Percentiles rank a stretch among this genome's conserved stretches.
phyloP scores from a whole-genome alignment of 306 rosid genomes.

The Dalbergia oliveri region DNA sequence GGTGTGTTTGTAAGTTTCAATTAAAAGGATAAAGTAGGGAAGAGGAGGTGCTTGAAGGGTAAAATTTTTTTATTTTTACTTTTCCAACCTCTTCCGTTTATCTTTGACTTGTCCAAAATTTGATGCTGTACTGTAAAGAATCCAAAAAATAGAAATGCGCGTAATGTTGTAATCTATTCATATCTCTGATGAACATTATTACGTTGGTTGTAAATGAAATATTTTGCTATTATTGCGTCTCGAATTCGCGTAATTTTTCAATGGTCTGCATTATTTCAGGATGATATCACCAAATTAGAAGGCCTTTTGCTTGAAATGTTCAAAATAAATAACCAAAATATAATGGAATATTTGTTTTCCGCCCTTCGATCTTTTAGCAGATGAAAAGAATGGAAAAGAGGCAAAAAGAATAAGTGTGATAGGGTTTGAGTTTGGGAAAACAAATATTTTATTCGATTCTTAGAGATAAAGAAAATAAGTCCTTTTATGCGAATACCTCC shows the following conservation, averaged over 20 bases:
- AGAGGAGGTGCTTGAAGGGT: too few species aligned
- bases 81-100: too few species aligned
- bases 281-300: not conserved
- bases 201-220: not conserved
- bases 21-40: too few species aligned
- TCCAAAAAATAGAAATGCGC: too few species aligned
- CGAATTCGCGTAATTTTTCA: not conserved
- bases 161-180: not conserved
- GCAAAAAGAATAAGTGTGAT: conserved; percentile 24
- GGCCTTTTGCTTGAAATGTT: not conserved
- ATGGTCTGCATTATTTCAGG: not conserved
- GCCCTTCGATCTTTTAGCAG: not conserved
- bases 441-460: conserved; percentile 45
- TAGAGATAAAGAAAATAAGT: conserved; percentile 40
- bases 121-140: too few species aligned
- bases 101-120: too few species aligned
- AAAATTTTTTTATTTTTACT: too few species aligned
- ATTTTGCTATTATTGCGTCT: not conserved
- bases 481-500: conserved; percentile 32
- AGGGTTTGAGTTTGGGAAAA: conserved; percentile 4
- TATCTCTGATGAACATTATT: not conserved
- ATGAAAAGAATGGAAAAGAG: not conserved
- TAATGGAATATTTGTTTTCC: conserved; percentile 11
- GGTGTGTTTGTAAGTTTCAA: not conserved
- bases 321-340: not conserved